Conservation (phyloP, 2,329 filamentous ascomycete genomes). For the Apiospora pterosperma region DNA sequence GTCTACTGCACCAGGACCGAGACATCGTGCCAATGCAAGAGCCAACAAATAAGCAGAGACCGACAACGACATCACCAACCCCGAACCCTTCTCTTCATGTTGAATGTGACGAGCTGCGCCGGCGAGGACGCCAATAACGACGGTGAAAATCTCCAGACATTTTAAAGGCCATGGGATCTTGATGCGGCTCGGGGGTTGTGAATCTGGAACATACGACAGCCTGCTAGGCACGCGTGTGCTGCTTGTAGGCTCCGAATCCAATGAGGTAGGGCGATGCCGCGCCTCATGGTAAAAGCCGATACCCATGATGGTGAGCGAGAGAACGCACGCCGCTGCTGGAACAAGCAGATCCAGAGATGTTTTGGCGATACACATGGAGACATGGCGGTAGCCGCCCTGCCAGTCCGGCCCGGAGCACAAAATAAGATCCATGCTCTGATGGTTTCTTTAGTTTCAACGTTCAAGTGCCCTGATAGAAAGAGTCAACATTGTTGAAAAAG, state of each 20-base stretch:
- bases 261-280: background rate
- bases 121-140: background rate
- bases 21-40: background rate
- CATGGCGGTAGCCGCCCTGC: background rate
- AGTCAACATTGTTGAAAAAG: no score
- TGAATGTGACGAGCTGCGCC: background rate
- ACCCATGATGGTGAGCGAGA: background rate
- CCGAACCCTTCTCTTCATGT: background rate
- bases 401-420: background rate
- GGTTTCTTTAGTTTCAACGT: background rate
- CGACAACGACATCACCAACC: background rate
- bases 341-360: background rate
- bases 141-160: background rate
- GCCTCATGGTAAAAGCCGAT: background rate
- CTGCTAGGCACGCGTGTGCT: background rate
- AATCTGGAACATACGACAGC: background rate
- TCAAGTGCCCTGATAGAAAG: background rate
- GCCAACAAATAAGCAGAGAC: background rate
- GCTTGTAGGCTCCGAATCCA: background rate
- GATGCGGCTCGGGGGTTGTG: background rate
- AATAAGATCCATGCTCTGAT: background rate
- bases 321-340: background rate
- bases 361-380: background rate
- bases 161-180: background rate
- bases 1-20: background rate